phyloP scores from a whole-genome alignment of 2,329 filamentous ascomycete genomes.

The Colletotrichum higginsianum region DNA sequence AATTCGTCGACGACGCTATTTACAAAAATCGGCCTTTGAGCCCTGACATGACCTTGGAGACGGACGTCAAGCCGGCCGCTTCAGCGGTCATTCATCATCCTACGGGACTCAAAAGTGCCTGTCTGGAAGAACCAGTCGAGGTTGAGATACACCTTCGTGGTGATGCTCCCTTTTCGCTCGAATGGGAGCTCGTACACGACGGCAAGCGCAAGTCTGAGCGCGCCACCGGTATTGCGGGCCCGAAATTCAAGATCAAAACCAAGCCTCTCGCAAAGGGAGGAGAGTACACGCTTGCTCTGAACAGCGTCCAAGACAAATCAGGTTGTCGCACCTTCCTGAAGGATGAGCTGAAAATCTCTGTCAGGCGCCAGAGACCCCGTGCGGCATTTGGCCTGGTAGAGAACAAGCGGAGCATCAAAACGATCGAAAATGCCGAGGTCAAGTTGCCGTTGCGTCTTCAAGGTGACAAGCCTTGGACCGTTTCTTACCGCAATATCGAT shows the following conservation, averaged over 20 bases:
- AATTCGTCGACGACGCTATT: constrained; percentile 83
- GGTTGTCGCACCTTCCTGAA: constrained; percentile 90
- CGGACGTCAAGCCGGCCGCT: constrained; percentile 93
- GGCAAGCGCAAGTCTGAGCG: constrained; percentile 84
- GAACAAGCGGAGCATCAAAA: constrained; percentile 80
- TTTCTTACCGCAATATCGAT: constrained; percentile 81
- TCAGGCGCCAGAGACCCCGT: constrained; percentile 89
- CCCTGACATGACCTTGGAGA: constrained; percentile 78
- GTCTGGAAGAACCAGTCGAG: constrained; percentile 85
- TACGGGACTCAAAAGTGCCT: constrained; percentile 74
- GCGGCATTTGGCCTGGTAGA: constrained; percentile 90
- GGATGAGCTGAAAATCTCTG: constrained; percentile 87
- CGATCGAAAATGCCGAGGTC: constrained; percentile 82
- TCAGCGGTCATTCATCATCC: constrained; percentile 78
- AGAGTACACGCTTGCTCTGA: constrained; percentile 89
- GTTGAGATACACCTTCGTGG: constrained; percentile 83
- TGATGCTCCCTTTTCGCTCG: constrained; percentile 88
- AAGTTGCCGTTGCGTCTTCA: constrained; percentile 87
- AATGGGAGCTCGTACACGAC: constrained; percentile 94
- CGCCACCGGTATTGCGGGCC: constrained; percentile 73
- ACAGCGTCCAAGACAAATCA: constrained; percentile 87
- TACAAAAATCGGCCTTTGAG: constrained; percentile 78
- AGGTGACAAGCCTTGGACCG: constrained; percentile 86
- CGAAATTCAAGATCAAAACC: constrained; percentile 81
- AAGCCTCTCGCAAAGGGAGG: constrained; percentile 83